Evolutionary conservation across 352 stramenopile genomes (phyloP), one percentile per base, ranked within the genome.

Genomic region (Plasmopara muralis): DNA sequence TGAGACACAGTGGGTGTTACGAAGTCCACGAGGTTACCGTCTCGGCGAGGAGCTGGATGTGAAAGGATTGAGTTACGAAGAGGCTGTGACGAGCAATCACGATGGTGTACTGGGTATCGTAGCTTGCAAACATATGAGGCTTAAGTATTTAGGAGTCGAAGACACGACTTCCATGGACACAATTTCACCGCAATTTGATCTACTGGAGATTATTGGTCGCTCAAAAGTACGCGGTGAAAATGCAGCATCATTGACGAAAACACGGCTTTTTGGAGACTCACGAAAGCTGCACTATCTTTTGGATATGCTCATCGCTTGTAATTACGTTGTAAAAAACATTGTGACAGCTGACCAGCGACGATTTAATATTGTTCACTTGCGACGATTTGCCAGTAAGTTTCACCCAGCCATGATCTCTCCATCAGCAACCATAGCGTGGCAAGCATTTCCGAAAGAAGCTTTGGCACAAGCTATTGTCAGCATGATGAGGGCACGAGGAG

Each of bases 281-380:
- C 70, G 77, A 9, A 88, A 89, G 53, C 59, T 91, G 6, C 80
- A 93, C 43, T 90, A 93, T 53, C 50, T 89, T n/a, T 61, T 93
- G 15, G 80, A 93, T 49, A 64, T 87, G 52, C 56, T 93, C n/a
- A 68, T 91, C 39, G 74, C 54, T 29, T 60, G 57, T 15, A 74
- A 72, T 8, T 77, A 77, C 39, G 66, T 88, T 20, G 67, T 70
- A 14, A 93, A 93, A 52, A 88, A 89, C 43, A 91, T 91, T 35
- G 66, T 93, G 38, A 81, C 68, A 6, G 60, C 78, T 20, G 65
- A 87, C 9, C 72, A 80, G 14, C 68, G 67, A 43, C 72, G 83
- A 20, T 93, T 91, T 64, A 93, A 91, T 30, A 88, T 90, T 13
- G 55, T 93, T 31, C 80, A 93, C 35, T 64, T 93, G 40, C 66